These are phyloP conservation scores for Pachyrhizus erosus DNA, from an alignment of 306 rosid species.

Conservation along the genomic window DNA sequence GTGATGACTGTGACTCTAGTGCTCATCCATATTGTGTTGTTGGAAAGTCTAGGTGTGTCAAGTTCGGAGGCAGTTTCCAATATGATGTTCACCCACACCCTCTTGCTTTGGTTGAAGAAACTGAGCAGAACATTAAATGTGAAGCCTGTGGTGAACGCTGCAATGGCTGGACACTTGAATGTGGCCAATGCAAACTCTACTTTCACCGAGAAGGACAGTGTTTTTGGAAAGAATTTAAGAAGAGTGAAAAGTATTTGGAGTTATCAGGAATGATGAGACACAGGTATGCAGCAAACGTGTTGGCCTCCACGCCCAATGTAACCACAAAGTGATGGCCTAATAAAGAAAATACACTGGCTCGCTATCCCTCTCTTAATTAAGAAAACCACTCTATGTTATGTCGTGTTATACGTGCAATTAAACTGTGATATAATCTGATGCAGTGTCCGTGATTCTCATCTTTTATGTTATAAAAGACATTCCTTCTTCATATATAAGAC, in stretches of 20 bases:
- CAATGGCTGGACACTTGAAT: slow-evolving; percentile 20
- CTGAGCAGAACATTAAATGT: neutral
- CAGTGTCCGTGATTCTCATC: neutral
- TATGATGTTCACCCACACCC: neutral
- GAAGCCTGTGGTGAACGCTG: neutral
- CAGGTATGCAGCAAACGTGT: slow-evolving; percentile 20
- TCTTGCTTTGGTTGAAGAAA: slow-evolving; percentile 10
- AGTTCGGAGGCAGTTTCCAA: slow-evolving; percentile 16
- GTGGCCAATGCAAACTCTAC: neutral
- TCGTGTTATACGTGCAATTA: neutral
- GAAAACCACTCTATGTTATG: neutral
- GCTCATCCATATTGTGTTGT: slow-evolving; percentile 5
- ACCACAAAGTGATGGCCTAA: neutral
- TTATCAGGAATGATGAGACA: neutral
- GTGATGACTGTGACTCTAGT: slow-evolving; percentile 28
- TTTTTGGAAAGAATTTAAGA: slow-evolving; percentile 2
- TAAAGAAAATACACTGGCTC: neutral
- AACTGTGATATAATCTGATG: neutral
- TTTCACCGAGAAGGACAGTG: slow-evolving; percentile 8
- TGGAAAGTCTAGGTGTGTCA: neutral
- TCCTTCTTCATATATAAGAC: neutral
- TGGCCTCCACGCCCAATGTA: slow-evolving; percentile 7
- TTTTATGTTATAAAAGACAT: neutral
- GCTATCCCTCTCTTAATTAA: neutral
- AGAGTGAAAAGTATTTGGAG: neutral